Base-by-base conservation (phyloP, 768 basidiomycete species). In the Boletus patriciae region DNA sequence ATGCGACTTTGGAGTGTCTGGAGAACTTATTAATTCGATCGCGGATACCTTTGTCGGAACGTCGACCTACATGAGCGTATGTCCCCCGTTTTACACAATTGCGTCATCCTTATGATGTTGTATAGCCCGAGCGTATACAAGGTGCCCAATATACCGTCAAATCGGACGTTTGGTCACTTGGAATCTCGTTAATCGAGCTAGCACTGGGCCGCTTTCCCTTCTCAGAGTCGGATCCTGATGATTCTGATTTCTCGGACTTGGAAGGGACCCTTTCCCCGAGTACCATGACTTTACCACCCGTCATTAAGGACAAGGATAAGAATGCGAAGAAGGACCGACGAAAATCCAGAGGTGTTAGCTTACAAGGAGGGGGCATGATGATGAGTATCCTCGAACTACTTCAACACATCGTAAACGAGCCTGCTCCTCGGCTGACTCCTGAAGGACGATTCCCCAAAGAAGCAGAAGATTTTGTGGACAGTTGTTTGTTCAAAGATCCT, bases 31-130 rank as follows among this genome's bases (percentile, higher is more conserved):
- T 76, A 98, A 98, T 75, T 95, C 93, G 9, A 96, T 98, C 60
- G 97, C 97, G 37, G 95, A 98, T 74, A 98, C 97, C 1, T 99
- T 98, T 70, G 97, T 99, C 38, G 96, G 97, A 29, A 99, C 97
- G 15, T 94, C 92, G 59, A 98, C 95, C 5, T 99, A 99, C 72
- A 99, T 98, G 96, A 98, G 97, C 64, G 97, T 98, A 74, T 68
- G 87, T 83, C 45, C 54, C 21, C 44, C 50, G 41, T 45, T 42
- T 40, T 36, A 45, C 47, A 46, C 41, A 50, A 54, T 62, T 31
- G 55, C 52, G 56, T 66, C 45, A 47, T 33, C n/a, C 58, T 60
- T 47, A 59, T 51, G 34, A 54, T 49, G 46, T 55, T 53, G 50
- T 59, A 58, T 73, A 99, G 97, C 97, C 97, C 18, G 97, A 99